Evolutionary conservation across 2,329 filamentous ascomycete species (phyloP).

Genomic region (Fusarium duplospermum): DNA sequence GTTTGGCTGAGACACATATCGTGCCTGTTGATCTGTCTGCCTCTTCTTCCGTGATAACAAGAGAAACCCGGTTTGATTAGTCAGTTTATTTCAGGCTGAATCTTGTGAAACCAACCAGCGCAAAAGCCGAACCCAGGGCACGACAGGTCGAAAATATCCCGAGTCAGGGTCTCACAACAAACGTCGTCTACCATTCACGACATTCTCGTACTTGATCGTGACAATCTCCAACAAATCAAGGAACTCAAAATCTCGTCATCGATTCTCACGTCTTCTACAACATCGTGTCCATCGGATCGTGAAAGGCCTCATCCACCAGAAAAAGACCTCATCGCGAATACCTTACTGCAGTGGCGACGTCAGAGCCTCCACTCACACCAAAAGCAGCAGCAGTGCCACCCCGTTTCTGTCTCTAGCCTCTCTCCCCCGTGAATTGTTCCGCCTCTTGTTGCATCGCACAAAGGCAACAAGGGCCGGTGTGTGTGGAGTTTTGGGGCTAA

Average conservation of each 20-base stretch:
- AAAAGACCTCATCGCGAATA: background rate
- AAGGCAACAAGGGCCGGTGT: constrained; percentile 9
- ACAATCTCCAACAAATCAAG: constrained; percentile 6
- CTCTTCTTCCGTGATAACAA: background rate
- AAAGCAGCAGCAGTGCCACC: background rate
- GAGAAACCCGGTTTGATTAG: background rate
- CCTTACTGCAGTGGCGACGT: constrained; percentile 19
- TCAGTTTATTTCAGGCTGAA: constrained; percentile 26
- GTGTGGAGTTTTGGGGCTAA: constrained; percentile 26
- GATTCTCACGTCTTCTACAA: constrained; percentile 1
- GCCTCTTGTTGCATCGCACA: constrained; percentile 12
- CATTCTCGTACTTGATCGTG: constrained; percentile 10
- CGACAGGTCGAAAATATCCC: constrained; percentile 1
- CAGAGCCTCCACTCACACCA: constrained; percentile 36
- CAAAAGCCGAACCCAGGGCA: background rate
- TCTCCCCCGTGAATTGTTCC: constrained; percentile 3
- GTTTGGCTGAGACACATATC: background rate
- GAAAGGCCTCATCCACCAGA: constrained; percentile 29
- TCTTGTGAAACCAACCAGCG: background rate
- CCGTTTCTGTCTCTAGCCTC: background rate
- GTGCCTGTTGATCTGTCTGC: constrained; percentile 3
- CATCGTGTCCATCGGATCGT: constrained; percentile 12
- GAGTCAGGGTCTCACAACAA: background rate
- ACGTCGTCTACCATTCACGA: constrained; percentile 17
- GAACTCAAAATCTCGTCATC: constrained; percentile 25